Evolutionary conservation across 2,329 filamentous ascomycete genomes (phyloP).

Genomic region (Aspergillus sp.): DNA sequence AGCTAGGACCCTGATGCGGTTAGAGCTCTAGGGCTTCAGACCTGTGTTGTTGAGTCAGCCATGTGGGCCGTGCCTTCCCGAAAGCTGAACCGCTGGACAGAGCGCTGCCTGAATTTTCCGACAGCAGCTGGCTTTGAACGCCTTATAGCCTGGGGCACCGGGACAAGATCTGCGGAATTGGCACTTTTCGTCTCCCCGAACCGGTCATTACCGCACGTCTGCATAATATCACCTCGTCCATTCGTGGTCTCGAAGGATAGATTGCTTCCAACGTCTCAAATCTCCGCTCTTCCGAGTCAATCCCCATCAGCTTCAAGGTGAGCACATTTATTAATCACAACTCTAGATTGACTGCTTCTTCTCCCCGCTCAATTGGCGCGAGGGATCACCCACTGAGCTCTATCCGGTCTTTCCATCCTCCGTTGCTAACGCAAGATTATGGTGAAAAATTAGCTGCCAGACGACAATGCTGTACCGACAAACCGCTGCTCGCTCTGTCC

Average conservation of each 20-base stretch:
- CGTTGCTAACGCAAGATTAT: slow-evolving; percentile 29
- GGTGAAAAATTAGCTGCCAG: slow-evolving; percentile 30
- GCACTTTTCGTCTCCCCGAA: slow-evolving; percentile 28
- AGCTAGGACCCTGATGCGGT: neutral
- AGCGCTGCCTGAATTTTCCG: slow-evolving; percentile 1
- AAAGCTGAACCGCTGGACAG: neutral
- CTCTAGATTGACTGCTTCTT: slow-evolving; percentile 17
- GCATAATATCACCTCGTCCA: slow-evolving; percentile 34
- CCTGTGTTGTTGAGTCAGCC: slow-evolving; percentile 11
- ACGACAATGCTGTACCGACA: slow-evolving; percentile 49
- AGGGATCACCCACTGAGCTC: slow-evolving; percentile 17
- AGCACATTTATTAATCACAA: slow-evolving; percentile 33
- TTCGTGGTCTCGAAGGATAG: slow-evolving; percentile 29
- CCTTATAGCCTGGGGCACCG: slow-evolving; percentile 26
- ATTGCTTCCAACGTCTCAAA: slow-evolving; percentile 29
- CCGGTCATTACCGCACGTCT: slow-evolving; percentile 31
- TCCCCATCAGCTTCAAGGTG: slow-evolving; percentile 31
- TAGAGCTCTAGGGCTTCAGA: slow-evolving; percentile 26
- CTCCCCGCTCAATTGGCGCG: slow-evolving; percentile 35
- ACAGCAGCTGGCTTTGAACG: slow-evolving; percentile 5
- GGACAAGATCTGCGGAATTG: slow-evolving; percentile 26
- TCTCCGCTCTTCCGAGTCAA: slow-evolving; percentile 37
- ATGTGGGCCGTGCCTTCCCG: neutral
- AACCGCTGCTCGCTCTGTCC: slow-evolving; percentile 45
- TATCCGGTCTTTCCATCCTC: slow-evolving; percentile 34